Evolutionary conservation across 768 basidiomycete species (phyloP).

Genomic region (Megacollybia marginata): DNA sequence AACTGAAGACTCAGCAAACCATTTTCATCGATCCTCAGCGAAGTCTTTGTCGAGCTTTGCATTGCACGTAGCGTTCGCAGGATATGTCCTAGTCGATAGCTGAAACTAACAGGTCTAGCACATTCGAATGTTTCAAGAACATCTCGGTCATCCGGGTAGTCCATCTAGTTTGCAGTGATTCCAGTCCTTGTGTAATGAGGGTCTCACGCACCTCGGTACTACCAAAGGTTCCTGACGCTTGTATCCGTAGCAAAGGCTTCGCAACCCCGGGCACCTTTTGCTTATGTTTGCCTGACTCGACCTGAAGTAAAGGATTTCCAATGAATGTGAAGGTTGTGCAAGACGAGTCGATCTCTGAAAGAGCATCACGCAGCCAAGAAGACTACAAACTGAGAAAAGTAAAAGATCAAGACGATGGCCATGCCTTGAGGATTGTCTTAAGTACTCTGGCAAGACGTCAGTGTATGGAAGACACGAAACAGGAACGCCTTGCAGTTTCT

Average conservation of each 20-base stretch:
- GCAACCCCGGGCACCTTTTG: conserved; percentile 15
- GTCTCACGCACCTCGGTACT: conserved; percentile 60
- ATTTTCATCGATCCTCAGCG: conserved; percentile 74
- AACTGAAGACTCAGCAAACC: conserved; percentile 88
- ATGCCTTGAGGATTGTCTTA: conserved; percentile 80
- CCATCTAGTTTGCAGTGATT: conserved; percentile 53
- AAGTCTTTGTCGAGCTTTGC: conserved; percentile 81
- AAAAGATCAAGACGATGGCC: not conserved
- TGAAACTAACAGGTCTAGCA: conserved; percentile 53
- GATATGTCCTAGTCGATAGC: conserved; percentile 82
- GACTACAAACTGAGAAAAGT: conserved; percentile 34
- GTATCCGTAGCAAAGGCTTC: conserved; percentile 73
- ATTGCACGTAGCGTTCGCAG: conserved; percentile 65
- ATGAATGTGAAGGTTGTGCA: conserved; percentile 82
- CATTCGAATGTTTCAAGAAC: conserved; percentile 91
- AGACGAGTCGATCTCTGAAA: conserved; percentile 85
- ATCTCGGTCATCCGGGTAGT: conserved; percentile 90
- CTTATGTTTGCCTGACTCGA: conserved; percentile 19
- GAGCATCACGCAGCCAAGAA: conserved; percentile 89
- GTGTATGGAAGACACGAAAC: not conserved
- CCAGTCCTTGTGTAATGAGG: not conserved
- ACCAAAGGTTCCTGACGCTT: conserved; percentile 76
- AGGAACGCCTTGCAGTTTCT: conserved; percentile 41
- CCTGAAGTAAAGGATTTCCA: conserved; percentile 48
- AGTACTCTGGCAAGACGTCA: conserved; percentile 40